phyloP scores from a whole-genome alignment of 1,284 basidiomycete species.

The Trametes polyzona region DNA sequence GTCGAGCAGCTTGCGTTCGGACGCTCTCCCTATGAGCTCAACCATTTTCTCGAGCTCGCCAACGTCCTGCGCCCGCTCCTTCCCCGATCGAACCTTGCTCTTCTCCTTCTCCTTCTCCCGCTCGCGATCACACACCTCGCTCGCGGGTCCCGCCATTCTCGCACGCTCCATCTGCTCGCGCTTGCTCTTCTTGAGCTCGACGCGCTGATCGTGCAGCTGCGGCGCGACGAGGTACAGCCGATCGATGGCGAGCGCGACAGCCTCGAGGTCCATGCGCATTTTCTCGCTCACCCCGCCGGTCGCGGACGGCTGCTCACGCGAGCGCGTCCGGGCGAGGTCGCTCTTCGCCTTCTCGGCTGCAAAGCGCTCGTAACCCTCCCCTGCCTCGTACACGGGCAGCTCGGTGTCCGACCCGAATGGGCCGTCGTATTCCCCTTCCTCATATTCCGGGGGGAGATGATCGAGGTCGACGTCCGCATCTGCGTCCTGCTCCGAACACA shows the following conservation, averaged over 20 bases:
- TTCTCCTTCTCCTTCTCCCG: conserved; percentile 40
- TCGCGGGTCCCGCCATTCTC: conserved; percentile 36
- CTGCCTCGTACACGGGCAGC: conserved; percentile 65
- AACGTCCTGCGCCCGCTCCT: conserved; percentile 50
- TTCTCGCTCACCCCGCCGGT: conserved; percentile 56
- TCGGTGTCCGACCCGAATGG: conserved; percentile 25
- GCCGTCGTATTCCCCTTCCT: conserved; percentile 49
- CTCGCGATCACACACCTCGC: conserved; percentile 29
- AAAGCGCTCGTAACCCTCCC: conserved; percentile 32
- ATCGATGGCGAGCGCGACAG: conserved; percentile 85
- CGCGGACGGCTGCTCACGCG: conserved; percentile 8
- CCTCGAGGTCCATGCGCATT: conserved; percentile 80
- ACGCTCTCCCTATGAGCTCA: conserved; percentile 72
- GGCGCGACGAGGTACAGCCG: conserved; percentile 82
- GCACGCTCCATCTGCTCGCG: conserved; percentile 69
- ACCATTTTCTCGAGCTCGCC: conserved; percentile 73
- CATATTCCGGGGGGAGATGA: conserved; percentile 70
- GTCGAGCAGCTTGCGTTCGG: conserved; percentile 63
- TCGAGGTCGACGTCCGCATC: conserved; percentile 31
- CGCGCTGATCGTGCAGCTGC: conserved; percentile 85
- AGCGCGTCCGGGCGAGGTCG: conserved; percentile 11
- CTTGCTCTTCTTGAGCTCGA: conserved; percentile 75
- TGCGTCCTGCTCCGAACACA: conserved; percentile 45
- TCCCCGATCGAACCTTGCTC: conserved; percentile 40
- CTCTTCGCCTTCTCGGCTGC: conserved; percentile 33